Conservation (phyloP, 805 yeast species). For the Hanseniaspora lachancei region DNA sequence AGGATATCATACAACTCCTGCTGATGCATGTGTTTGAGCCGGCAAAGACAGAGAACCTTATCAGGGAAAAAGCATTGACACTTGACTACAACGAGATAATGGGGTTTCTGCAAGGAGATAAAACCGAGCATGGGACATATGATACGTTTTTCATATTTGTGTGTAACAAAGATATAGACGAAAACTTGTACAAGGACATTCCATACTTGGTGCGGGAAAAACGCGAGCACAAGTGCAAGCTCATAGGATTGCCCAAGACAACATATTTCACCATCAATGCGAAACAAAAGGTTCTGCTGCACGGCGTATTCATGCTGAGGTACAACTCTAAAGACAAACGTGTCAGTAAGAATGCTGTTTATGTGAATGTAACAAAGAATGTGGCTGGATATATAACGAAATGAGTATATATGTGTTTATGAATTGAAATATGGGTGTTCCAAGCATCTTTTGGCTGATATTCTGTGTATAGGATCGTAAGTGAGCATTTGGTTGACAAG, state of each 20-base stretch:
- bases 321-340: neutral
- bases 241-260: slow-evolving; percentile 1
- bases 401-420: slow-evolving; percentile 13
- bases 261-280: neutral
- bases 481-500: slow-evolving; percentile 64
- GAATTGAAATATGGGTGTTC: slow-evolving; percentile 50
- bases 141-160: slow-evolving; percentile 2
- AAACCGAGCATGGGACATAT: neutral
- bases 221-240: neutral
- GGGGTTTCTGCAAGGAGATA: neutral
- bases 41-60: neutral
- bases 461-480: slow-evolving; percentile 86
- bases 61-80: neutral
- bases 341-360: neutral
- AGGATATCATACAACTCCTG: neutral
- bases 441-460: slow-evolving; percentile 87
- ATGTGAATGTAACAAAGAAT: neutral
- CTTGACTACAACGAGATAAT: slow-evolving; percentile 3
- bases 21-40: neutral
- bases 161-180: slow-evolving; percentile 1
- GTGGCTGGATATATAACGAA: slow-evolving; percentile 4
- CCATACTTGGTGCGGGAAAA: neutral
- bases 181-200: neutral
- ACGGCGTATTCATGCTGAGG: slow-evolving; percentile 1
- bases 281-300: neutral